Percentiles rank a stretch among this genome's conserved stretches.
Conservation (phyloP, 257 asterid genomes). For the Hygrophila difformis region DNA sequence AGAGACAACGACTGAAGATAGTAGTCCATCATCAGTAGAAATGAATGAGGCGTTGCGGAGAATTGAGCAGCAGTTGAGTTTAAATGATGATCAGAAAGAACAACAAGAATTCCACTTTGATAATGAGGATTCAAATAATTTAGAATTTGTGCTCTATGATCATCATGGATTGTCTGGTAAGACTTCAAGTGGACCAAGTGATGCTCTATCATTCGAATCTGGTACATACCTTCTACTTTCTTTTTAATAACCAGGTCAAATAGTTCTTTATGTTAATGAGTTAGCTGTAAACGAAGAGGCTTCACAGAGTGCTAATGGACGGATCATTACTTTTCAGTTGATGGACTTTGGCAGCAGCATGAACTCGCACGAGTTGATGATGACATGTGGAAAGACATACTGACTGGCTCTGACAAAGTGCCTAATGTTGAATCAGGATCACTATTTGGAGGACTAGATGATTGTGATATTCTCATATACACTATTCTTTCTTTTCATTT, state of each 20-base stretch:
- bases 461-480: too few species aligned
- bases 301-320: neutral
- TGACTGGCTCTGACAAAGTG: conserved; percentile 28
- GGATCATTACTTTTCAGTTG: conserved; percentile 37
- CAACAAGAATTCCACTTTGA: conserved; percentile 23
- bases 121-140: conserved; percentile 37
- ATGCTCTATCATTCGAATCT: conserved; percentile 22
- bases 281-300: conserved; percentile 5
- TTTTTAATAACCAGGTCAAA: conserved; percentile 4
- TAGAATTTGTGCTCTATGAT: conserved; percentile 29
- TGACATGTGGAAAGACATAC: conserved; percentile 52
- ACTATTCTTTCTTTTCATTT: too few species aligned
- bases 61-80: conserved; percentile 69
- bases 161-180: conserved; percentile 36
- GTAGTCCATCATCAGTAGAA: conserved; percentile 39
- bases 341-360: conserved; percentile 23
- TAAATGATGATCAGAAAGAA: conserved; percentile 54
- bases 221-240: conserved; percentile 22
- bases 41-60: conserved; percentile 52
- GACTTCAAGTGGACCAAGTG: conserved; percentile 29
- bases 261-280: neutral
- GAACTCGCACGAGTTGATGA: conserved; percentile 27
- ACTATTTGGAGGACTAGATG: conserved; percentile 20
- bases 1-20: conserved; percentile 36
- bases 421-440: conserved; percentile 28